phyloP scores from a whole-genome alignment of 495 filamentous ascomycete species.

The Penicillium waksmanii region DNA sequence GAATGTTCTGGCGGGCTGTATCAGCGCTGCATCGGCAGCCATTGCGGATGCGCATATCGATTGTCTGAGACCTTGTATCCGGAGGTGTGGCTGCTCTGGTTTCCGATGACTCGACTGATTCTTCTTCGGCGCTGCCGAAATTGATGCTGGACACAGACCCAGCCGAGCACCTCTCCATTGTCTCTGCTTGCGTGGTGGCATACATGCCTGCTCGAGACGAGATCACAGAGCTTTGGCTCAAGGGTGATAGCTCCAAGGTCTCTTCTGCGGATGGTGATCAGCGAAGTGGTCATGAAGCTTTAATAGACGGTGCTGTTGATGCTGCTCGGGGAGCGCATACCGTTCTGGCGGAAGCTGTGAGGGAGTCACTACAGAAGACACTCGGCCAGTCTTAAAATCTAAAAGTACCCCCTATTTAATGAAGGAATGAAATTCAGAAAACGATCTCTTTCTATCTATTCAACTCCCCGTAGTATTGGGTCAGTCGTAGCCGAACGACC shows the following conservation, averaged over 20 bases:
- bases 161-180: slow-evolving; percentile 69
- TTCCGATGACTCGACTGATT: slow-evolving; percentile 39
- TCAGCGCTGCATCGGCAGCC: slow-evolving; percentile 93
- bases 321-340: slow-evolving; percentile 61
- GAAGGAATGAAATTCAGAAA: slow-evolving; percentile 20
- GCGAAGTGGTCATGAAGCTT: slow-evolving; percentile 47
- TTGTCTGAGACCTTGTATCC: slow-evolving; percentile 83
- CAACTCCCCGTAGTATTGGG: background rate
- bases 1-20: slow-evolving; percentile 88
- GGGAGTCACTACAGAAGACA: slow-evolving; percentile 51
- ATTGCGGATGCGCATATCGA: slow-evolving; percentile 95
- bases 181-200: slow-evolving; percentile 84
- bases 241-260: slow-evolving; percentile 64
- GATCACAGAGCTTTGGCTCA: slow-evolving; percentile 91
- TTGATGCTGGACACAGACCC: slow-evolving; percentile 85
- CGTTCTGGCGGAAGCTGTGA: slow-evolving; percentile 63
- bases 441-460: slow-evolving; percentile 13
- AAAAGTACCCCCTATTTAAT: slow-evolving; percentile 20
- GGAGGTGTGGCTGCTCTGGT: slow-evolving; percentile 89
- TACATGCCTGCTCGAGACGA: slow-evolving; percentile 89
- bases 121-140: slow-evolving; percentile 37
- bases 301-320: slow-evolving; percentile 67
- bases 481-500: too few species aligned
- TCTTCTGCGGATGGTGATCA: slow-evolving; percentile 33
- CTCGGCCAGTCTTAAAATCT: slow-evolving; percentile 20